A percentile compares a stretch with the other conserved stretches of the same genome.
Evolutionary conservation across 768 basidiomycete species (phyloP).

Genomic region (Pulveroboletus sp.): DNA sequence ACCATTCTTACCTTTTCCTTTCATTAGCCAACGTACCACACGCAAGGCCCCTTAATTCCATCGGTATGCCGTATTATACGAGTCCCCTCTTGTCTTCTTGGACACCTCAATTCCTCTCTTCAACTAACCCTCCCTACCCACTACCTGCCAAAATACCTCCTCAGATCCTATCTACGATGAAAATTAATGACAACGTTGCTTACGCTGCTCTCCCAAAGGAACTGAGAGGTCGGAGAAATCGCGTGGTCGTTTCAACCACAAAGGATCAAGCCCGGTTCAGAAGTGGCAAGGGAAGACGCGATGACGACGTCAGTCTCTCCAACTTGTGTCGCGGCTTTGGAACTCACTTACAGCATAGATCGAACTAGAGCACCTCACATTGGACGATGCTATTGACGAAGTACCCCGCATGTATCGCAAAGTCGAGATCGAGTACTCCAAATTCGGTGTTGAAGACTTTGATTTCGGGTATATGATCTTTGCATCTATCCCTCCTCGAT

Average conservation of each 20-base stretch:
- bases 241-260: conserved; percentile 46
- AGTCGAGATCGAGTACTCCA: conserved; percentile 97
- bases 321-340: neutral
- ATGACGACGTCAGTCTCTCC: conserved; percentile 36
- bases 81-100: conserved; percentile 66
- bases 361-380: conserved; percentile 49
- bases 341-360: conserved; percentile 30
- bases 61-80: conserved; percentile 86
- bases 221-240: conserved; percentile 77
- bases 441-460: conserved; percentile 98
- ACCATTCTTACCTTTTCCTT: neutral
- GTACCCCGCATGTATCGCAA: conserved; percentile 81
- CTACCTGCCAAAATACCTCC: conserved; percentile 76
- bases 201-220: conserved; percentile 88
- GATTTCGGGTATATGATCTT: conserved; percentile 75
- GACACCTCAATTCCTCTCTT: conserved; percentile 51
- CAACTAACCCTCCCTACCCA: conserved; percentile 46
- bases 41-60: conserved; percentile 74
- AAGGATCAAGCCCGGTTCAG: conserved; percentile 73
- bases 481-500: neutral
- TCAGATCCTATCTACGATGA: conserved; percentile 72
- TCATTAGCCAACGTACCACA: neutral
- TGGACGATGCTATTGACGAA: conserved; percentile 50
- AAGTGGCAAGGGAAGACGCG: conserved; percentile 61
- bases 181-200: conserved; percentile 82